These are phyloP conservation scores for Candida schatavii DNA, from an alignment of 805 yeast genomes.

Conservation along the genomic window DNA sequence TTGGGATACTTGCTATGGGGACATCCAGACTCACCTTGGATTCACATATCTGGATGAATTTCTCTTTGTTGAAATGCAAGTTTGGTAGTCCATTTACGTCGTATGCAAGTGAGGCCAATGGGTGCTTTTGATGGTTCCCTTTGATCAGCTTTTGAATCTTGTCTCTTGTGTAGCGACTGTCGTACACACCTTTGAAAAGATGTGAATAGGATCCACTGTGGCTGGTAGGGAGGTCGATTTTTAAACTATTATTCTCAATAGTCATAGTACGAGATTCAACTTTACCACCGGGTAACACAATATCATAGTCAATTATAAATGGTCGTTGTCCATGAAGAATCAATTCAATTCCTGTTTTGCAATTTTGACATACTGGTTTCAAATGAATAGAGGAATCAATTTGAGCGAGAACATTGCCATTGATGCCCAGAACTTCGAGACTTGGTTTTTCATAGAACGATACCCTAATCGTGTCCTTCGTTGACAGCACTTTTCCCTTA, in stretches of 20 bases:
- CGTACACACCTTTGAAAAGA: conserved; percentile 60
- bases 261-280: conserved; percentile 32
- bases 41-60: conserved; percentile 47
- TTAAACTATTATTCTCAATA: conserved; percentile 23
- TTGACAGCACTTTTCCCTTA: conserved; percentile 32
- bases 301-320: conserved; percentile 66
- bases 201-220: conserved; percentile 62
- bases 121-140: conserved; percentile 3
- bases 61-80: conserved; percentile 49
- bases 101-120: conserved; percentile 23
- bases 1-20: conserved; percentile 42
- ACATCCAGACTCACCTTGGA: conserved; percentile 22
- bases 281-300: conserved; percentile 55
- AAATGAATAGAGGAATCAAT: conserved; percentile 16
- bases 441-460: conserved; percentile 25
- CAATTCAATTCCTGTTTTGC: conserved; percentile 28
- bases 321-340: conserved; percentile 59
- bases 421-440: conserved; percentile 13
- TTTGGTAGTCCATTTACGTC: conserved; percentile 62
- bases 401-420: conserved; percentile 5
- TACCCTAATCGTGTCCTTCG: conserved; percentile 17
- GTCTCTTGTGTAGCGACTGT: conserved; percentile 53
- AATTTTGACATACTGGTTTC: conserved; percentile 31
- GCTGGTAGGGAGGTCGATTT: conserved; percentile 38
- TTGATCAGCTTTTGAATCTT: conserved; percentile 8